These are phyloP conservation scores for Tilletiopsis washingtonensis DNA, from an alignment of 1,284 basidiomycete species.

Conservation along the genomic window DNA sequence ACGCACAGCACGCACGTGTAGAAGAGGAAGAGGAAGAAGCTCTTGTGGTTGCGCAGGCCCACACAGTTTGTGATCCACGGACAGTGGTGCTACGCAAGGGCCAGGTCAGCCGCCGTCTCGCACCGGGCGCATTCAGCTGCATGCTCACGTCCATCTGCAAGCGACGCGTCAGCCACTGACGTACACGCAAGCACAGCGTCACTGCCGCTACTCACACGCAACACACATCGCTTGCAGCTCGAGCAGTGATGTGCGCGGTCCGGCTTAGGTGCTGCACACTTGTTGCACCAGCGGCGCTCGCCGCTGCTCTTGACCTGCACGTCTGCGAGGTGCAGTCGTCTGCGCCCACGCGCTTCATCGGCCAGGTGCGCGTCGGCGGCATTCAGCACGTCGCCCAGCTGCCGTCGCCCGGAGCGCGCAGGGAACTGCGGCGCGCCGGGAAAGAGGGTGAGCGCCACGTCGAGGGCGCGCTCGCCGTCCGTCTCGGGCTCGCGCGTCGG, in stretches of 20 bases:
- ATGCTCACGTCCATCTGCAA: no score
- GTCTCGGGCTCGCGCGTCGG: background rate
- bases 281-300: slow-evolving; percentile 7
- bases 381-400: slow-evolving; percentile 60
- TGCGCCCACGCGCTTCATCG: background rate
- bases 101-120: no score
- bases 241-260: slow-evolving; percentile 44
- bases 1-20: slow-evolving; percentile 41
- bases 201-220: no score
- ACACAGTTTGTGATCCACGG: slow-evolving; percentile 43
- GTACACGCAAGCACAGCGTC: no score
- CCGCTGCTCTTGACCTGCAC: slow-evolving; percentile 18
- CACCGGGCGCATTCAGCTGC: no score
- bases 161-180: no score
- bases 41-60: slow-evolving; percentile 37
- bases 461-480: background rate
- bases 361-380: background rate
- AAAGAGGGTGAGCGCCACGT: slow-evolving; percentile 8
- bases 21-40: slow-evolving; percentile 36
- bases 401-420: slow-evolving; percentile 21
- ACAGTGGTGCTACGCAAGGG: slow-evolving; percentile 44
- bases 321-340: background rate
- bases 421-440: slow-evolving; percentile 28
- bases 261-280: slow-evolving; percentile 36
- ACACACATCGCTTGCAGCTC: slow-evolving; percentile 29